Conservation (phyloP, 1,284 basidiomycete genomes). For the Naganishia liquefaciens region DNA sequence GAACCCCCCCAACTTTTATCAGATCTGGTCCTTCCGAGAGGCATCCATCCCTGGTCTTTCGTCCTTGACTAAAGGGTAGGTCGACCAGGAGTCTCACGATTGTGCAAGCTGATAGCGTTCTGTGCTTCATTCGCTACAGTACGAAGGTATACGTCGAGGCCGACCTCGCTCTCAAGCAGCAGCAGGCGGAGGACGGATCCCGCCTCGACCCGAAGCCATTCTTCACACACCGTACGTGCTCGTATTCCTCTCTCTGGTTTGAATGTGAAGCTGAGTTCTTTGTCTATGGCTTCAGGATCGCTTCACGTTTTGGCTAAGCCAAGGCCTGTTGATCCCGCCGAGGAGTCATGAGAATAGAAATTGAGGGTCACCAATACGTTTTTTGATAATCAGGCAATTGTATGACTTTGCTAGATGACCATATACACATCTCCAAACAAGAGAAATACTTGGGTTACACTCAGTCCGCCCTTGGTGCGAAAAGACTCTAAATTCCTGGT, state of each 20-base stretch:
- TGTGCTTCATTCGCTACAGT: neutral
- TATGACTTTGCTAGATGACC: neutral
- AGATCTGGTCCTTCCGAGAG: conserved; percentile 27
- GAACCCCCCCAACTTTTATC: conserved; percentile 21
- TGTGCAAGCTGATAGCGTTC: neutral
- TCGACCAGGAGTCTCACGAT: too few species aligned
- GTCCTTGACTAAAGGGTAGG: conserved; percentile 22
- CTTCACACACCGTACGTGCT: conserved; percentile 25
- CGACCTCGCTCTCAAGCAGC: conserved; percentile 10
- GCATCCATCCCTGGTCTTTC: neutral
- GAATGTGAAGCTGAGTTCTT: neutral
- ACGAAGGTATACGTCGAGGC: conserved; percentile 26
- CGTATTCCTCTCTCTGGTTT: neutral
- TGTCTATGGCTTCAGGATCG: neutral
- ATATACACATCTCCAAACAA: neutral
- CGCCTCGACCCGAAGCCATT: conserved; percentile 15
- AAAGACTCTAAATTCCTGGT: too few species aligned
- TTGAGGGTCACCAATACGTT: too few species aligned
- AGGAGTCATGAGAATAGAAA: conserved; percentile 5
- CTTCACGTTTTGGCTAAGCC: conserved; percentile 16
- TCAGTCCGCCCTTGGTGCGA: too few species aligned
- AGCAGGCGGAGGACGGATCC: conserved; percentile 18
- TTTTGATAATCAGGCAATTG: too few species aligned
- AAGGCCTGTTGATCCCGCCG: conserved; percentile 11
- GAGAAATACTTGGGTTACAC: too few species aligned